Conservation (phyloP, 805 yeast species). For the Clavispora carvajalis region DNA sequence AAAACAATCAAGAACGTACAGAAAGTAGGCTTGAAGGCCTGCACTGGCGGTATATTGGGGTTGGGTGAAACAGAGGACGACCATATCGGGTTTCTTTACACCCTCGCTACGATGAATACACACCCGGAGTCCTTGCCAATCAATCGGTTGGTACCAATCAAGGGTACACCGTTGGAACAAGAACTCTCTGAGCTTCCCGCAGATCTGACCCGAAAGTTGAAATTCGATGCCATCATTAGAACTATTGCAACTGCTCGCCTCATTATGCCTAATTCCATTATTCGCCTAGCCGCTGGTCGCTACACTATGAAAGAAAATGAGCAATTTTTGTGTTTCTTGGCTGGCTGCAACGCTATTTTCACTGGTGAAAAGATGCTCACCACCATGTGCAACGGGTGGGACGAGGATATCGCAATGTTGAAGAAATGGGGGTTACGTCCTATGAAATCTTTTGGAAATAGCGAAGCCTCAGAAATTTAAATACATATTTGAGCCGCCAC, state of each 20-base stretch:
- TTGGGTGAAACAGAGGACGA: slow-evolving; percentile 71
- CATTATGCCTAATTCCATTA: slow-evolving; percentile 65
- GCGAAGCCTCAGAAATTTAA: too few species aligned
- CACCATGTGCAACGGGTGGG: slow-evolving; percentile 82
- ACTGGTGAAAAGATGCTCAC: slow-evolving; percentile 80
- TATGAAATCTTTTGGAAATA: slow-evolving; percentile 40
- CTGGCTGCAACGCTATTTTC: slow-evolving; percentile 76
- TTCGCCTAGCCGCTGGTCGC: slow-evolving; percentile 76
- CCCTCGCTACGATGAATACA: slow-evolving; percentile 60
- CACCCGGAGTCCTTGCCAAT: slow-evolving; percentile 85
- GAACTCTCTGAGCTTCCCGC: slow-evolving; percentile 39
- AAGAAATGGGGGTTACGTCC: slow-evolving; percentile 64
- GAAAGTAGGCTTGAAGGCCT: slow-evolving; percentile 58
- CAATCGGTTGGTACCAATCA: slow-evolving; percentile 69
- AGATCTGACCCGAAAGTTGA: slow-evolving; percentile 35
- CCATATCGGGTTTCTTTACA: slow-evolving; percentile 57
- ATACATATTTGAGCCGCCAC: too few species aligned
- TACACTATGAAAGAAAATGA: slow-evolving; percentile 76
- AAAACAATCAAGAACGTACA: slow-evolving; percentile 61
- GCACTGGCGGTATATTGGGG: slow-evolving; percentile 79
- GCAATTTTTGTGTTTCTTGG: slow-evolving; percentile 69
- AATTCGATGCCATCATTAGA: slow-evolving; percentile 58
- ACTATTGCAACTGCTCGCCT: slow-evolving; percentile 74
- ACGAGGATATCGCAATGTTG: slow-evolving; percentile 67
- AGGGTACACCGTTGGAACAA: slow-evolving; percentile 71